Conservation (phyloP, 129 eudicot genomes). For the Flaveria robusta region DNA sequence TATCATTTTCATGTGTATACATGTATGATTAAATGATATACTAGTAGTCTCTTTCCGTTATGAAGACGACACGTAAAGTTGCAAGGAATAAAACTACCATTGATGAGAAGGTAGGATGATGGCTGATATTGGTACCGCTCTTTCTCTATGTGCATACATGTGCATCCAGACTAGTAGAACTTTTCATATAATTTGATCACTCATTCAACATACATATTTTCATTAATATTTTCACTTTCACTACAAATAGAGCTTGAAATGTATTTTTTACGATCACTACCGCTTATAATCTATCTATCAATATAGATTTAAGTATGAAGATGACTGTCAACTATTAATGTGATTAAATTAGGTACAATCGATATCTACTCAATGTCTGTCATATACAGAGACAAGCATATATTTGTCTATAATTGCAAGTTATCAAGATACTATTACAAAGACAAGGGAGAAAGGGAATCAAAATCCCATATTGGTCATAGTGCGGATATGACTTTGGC, state of each 20-base stretch:
- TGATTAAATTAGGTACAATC: no score
- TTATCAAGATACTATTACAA: conserved; percentile 14
- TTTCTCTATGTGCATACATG: not conserved
- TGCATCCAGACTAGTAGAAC: not conserved
- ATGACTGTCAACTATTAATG: no score
- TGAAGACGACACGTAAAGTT: conserved; percentile 10
- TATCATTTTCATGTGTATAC: not conserved
- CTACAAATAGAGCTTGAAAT: not conserved
- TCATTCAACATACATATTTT: no score
- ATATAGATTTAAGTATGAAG: not conserved
- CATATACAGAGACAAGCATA: not conserved
- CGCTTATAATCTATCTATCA: not conserved
- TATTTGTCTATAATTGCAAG: conserved; percentile 14
- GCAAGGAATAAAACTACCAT: not conserved
- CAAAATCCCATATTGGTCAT: conserved; percentile 50
- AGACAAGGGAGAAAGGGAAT: conserved; percentile 30
- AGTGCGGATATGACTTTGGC: conserved; percentile 52
- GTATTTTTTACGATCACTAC: not conserved
- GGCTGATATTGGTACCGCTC: not conserved
- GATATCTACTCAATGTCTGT: not conserved
- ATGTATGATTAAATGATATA: not conserved
- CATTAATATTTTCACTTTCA: not conserved
- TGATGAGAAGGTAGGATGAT: conserved; percentile 7
- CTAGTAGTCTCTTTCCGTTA: not conserved
- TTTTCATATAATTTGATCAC: not conserved